Percentiles rank a stretch among this genome's conserved stretches.
Evolutionary conservation across 1,284 basidiomycete species (phyloP).

Genomic region (Ustilago trichophora): DNA sequence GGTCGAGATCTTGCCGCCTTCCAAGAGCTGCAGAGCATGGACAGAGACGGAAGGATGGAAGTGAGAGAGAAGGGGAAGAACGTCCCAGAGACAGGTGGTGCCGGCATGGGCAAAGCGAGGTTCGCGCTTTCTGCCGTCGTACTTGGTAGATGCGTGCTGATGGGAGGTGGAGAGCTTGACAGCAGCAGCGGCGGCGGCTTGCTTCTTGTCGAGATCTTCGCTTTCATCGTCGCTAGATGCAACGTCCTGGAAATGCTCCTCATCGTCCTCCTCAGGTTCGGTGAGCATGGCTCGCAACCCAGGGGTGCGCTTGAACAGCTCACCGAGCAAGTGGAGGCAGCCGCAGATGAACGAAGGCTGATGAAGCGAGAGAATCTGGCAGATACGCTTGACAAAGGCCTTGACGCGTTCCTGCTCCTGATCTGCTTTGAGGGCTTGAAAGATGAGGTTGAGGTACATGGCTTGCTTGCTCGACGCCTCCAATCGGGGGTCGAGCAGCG

Average conservation of each 20-base stretch:
- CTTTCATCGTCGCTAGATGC: constrained; percentile 57
- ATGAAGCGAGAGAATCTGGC: constrained; percentile 81
- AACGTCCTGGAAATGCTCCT: constrained; percentile 70
- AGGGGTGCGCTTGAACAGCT: constrained; percentile 79
- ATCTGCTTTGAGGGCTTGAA: constrained; percentile 90
- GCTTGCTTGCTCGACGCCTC: constrained; percentile 89
- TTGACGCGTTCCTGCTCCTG: constrained; percentile 75
- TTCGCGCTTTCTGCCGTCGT: constrained; percentile 76
- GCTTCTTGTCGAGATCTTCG: constrained; percentile 31
- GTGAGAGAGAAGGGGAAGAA: constrained; percentile 75
- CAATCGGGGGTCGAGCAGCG: constrained; percentile 83
- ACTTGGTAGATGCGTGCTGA: constrained; percentile 25
- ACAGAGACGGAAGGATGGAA: constrained; percentile 91
- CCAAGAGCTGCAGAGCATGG: constrained; percentile 87
- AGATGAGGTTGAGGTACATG: constrained; percentile 94
- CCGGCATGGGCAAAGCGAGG: constrained; percentile 87
- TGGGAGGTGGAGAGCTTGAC: too few relatives aligned
- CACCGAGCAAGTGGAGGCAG: constrained; percentile 73
- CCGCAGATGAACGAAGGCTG: constrained; percentile 91
- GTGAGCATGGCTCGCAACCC: constrained; percentile 77
- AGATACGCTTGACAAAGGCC: constrained; percentile 85
- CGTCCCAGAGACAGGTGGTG: constrained; percentile 69
- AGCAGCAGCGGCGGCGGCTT: constrained; percentile 11
- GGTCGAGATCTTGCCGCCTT: constrained; percentile 75
- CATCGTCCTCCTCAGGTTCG: constrained; percentile 67